Percentiles rank a stretch among this genome's conserved stretches.
These are phyloP conservation scores for Russula griseocarnosa DNA, from an alignment of 768 basidiomycete species.

Conservation along the genomic window DNA sequence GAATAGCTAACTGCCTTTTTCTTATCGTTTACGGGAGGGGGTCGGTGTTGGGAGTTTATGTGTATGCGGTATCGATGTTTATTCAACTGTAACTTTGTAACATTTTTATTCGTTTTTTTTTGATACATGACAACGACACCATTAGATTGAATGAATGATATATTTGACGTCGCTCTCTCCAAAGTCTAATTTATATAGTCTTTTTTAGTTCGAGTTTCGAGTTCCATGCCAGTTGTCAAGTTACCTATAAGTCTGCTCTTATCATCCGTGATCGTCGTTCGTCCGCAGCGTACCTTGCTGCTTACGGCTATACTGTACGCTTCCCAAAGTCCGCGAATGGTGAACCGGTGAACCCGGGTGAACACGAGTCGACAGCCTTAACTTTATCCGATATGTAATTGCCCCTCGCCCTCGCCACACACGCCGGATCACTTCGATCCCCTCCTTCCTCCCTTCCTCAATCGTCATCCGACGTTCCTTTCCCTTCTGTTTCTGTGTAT, in stretches of 20 bases:
- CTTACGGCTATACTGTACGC: too few relatives aligned
- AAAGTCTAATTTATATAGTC: neutral
- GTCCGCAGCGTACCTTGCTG: too few relatives aligned
- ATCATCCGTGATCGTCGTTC: neutral
- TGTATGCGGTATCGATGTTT: neutral
- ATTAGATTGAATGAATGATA: neutral
- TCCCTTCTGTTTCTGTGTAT: too few relatives aligned
- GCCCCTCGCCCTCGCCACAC: too few relatives aligned
- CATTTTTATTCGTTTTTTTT: neutral
- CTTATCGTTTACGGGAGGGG: conserved; percentile 3
- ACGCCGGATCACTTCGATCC: too few relatives aligned
- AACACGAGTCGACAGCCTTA: too few relatives aligned
- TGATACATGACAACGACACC: neutral
- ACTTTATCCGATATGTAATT: too few relatives aligned
- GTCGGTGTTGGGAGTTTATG: neutral
- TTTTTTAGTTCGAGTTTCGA: neutral
- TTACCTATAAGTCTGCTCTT: neutral
- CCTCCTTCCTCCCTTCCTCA: too few relatives aligned
- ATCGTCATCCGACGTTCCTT: too few relatives aligned
- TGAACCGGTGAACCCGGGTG: too few relatives aligned
- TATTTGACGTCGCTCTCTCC: neutral
- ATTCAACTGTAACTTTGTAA: conserved; percentile 14
- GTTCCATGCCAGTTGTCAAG: neutral
- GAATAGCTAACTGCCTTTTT: neutral
- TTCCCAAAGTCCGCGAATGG: too few relatives aligned